These are phyloP conservation scores for Nemophila menziesii DNA, from an alignment of 257 asterid species.

Conservation along the genomic window DNA sequence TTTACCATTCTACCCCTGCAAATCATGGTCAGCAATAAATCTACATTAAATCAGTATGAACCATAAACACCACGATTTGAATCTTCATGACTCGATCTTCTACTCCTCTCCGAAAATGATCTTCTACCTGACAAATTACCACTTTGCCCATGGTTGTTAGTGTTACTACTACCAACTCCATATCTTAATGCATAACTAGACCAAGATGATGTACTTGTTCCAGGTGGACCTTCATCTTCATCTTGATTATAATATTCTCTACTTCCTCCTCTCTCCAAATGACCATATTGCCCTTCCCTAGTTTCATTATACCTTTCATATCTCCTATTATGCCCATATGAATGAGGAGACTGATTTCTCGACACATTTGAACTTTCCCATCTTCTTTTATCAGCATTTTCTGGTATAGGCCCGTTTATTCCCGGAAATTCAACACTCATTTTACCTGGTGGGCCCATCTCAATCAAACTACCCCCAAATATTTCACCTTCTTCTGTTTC, in stretches of 20 bases:
- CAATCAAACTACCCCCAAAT: no score
- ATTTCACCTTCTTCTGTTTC: constrained; percentile 72
- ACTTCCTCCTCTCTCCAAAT: no score
- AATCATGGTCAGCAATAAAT: no score
- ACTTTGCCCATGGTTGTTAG: constrained; percentile 30
- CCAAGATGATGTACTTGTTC: constrained; percentile 41
- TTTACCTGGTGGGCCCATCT: constrained; percentile 28
- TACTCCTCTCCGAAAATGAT: constrained; percentile 49
- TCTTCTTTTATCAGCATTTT: constrained; percentile 53
- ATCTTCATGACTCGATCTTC: constrained; percentile 32
- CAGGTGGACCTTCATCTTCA: constrained; percentile 78
- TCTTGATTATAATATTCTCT: constrained; percentile 15
- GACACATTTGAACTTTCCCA: constrained; percentile 38
- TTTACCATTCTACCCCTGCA: no score
- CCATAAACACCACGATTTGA: constrained; percentile 24
- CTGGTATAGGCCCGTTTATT: constrained; percentile 86
- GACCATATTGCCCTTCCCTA: no score
- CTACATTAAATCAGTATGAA: no score
- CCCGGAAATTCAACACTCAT: constrained; percentile 84
- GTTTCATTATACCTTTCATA: constrained; percentile 23
- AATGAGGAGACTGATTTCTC: constrained; percentile 32
- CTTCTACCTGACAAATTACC: constrained; percentile 28
- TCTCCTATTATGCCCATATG: constrained; percentile 31
- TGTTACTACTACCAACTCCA: constrained; percentile 30
- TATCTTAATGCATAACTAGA: constrained; percentile 34